Evolutionary conservation across 176 grass and related monocot species (phyloP), one percentile per base, ranked within the genome.

Genomic region (Oryza rufipogon): DNA sequence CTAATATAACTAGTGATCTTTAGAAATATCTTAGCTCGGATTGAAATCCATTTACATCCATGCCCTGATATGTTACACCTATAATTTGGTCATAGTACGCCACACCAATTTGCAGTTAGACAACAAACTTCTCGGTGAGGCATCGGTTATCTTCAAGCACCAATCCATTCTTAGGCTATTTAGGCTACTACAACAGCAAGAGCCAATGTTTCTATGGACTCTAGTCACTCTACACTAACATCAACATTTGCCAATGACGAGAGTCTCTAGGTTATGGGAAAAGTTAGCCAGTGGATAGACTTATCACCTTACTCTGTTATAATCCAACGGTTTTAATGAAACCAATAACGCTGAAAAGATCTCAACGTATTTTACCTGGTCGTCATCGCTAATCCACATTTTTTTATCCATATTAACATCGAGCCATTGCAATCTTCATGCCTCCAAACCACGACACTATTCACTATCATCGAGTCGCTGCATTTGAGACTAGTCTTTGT

Each of bases 301-400:
- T 77, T 80, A 75, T 98, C 88, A 44, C 80, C 65, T 73, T 73
- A 93, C 87, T 19, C 5, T 7, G 0, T 38, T 90, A 83, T 93
- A 98, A 54, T 92, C 91, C 74, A 86, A 78, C 48, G 95, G 42
- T 71, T 95, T 98, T 52, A 95, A 41, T 69, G 86, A 87, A 22
- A 92, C 25, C 75, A 98, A 88, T 65, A 68, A 90, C 23, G 79
- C 88, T 5, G 89, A 86, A 75, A 87, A 90, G 47, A 54, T 54
- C 70, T 93, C 88, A 44, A 90, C 82, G 39, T 93, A 90, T 44
- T 42, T 42, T 44, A 44, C 7, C 2, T 44, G 42, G 9, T 44
- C 42, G 7, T 10, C 9, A 44, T 2, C 42, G 9, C 10, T 1
- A 44, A 44, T 10, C 42, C 9, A 44, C 9, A 44, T 44, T 44